Evolutionary conservation across 257 asterid genomes (phyloP).

Genomic region (Scutellaria barbata): DNA sequence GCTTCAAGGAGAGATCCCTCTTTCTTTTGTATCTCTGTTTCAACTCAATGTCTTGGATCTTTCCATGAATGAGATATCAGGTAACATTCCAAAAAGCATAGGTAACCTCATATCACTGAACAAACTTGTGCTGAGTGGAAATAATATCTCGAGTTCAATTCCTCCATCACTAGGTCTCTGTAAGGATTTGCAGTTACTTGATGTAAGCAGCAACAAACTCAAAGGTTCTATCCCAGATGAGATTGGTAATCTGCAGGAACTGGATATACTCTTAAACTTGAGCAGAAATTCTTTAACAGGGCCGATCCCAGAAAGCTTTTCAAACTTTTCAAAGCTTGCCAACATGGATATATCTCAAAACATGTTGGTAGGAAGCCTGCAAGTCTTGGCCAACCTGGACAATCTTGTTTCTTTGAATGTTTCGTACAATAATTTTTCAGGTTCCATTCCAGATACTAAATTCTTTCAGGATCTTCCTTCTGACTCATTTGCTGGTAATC

Average conservation of each 20-base stretch:
- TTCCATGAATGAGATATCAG: slow-evolving; percentile 63
- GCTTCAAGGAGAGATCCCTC: slow-evolving; percentile 62
- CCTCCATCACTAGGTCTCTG: slow-evolving; percentile 65
- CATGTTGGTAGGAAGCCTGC: slow-evolving; percentile 65
- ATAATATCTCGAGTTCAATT: slow-evolving; percentile 51
- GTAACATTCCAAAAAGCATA: slow-evolving; percentile 55
- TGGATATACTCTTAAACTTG: slow-evolving; percentile 68
- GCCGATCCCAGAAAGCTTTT: slow-evolving; percentile 61
- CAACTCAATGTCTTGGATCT: slow-evolving; percentile 65
- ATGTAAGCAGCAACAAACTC: slow-evolving; percentile 60
- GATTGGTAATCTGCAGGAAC: slow-evolving; percentile 56
- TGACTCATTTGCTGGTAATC: slow-evolving; percentile 58
- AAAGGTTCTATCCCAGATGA: slow-evolving; percentile 62
- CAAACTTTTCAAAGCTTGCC: slow-evolving; percentile 67
- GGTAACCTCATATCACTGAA: slow-evolving; percentile 63
- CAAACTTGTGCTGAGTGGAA: slow-evolving; percentile 63
- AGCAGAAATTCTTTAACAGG: slow-evolving; percentile 61
- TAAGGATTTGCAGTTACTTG: slow-evolving; percentile 66
- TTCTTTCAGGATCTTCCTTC: slow-evolving; percentile 61
- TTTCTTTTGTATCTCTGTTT: slow-evolving; percentile 54
- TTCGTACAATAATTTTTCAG: slow-evolving; percentile 70
- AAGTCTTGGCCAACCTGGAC: slow-evolving; percentile 54
- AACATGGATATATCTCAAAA: slow-evolving; percentile 76
- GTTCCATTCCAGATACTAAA: slow-evolving; percentile 57
- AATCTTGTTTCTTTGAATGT: slow-evolving; percentile 73